phyloP scores from a whole-genome alignment of 495 filamentous ascomycete genomes.

The Penicillium antarcticum region DNA sequence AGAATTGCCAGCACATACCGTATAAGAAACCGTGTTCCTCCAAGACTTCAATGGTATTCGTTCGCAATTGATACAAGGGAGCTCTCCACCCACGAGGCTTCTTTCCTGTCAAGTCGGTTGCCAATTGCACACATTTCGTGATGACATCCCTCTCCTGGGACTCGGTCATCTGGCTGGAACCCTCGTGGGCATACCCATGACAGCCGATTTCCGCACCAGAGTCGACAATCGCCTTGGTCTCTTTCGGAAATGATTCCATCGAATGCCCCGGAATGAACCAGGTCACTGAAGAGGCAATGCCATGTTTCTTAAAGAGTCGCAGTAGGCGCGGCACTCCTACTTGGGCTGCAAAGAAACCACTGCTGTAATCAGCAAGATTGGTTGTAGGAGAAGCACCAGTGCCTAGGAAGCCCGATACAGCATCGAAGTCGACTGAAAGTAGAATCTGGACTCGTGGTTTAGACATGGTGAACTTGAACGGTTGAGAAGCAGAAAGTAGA shows the following conservation, averaged over 20 bases:
- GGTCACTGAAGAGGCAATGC: conserved; percentile 50
- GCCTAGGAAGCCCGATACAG: background rate
- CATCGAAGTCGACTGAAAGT: conserved; percentile 8
- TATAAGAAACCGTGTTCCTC: conserved; percentile 56
- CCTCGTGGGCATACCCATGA: conserved; percentile 62
- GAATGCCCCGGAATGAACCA: conserved; percentile 67
- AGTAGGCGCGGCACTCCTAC: conserved; percentile 59
- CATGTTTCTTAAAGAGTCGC: conserved; percentile 53
- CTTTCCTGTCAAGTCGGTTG: conserved; percentile 46
- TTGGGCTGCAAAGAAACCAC: conserved; percentile 56
- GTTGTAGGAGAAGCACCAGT: conserved; percentile 32
- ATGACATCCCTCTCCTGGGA: conserved; percentile 58
- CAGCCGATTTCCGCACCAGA: conserved; percentile 57
- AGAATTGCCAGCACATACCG: conserved; percentile 20
- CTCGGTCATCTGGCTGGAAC: conserved; percentile 51
- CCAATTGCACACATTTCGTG: conserved; percentile 49
- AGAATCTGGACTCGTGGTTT: conserved; percentile 1
- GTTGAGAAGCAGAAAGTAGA: background rate
- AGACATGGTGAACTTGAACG: background rate
- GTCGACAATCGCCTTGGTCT: conserved; percentile 50
- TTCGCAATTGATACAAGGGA: conserved; percentile 55
- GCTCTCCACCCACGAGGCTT: conserved; percentile 56
- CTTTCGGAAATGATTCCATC: conserved; percentile 56
- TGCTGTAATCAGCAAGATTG: conserved; percentile 55
- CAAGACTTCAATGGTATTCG: conserved; percentile 51